phyloP scores from a whole-genome alignment of 2,329 filamentous ascomycete genomes.

The Escovopsis sp. region DNA sequence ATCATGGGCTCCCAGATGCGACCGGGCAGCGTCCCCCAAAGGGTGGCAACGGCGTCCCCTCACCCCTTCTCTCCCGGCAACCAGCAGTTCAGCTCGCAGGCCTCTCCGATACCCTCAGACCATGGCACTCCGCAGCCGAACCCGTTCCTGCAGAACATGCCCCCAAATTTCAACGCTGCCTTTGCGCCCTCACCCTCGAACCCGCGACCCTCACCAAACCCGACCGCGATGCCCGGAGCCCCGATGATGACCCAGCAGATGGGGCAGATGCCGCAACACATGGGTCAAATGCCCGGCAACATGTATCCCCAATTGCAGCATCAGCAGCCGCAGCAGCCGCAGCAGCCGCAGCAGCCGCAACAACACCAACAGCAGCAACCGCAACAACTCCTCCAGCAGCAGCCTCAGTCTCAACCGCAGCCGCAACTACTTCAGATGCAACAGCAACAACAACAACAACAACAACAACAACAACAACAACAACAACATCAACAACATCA shows the following conservation, averaged over 20 bases:
- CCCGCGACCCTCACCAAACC: conserved; percentile 38
- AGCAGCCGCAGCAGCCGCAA: conserved; percentile 27
- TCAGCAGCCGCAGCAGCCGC: conserved; percentile 26
- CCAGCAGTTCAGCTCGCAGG: conserved; percentile 56
- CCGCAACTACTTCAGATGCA: conserved; percentile 13
- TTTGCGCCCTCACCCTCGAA: conserved; percentile 44
- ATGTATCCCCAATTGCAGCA: conserved; percentile 28
- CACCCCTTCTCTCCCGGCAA: conserved; percentile 73
- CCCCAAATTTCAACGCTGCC: conserved; percentile 42
- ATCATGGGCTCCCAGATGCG: conserved; percentile 74
- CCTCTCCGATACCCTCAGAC: conserved; percentile 64
- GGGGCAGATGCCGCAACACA: conserved; percentile 30
- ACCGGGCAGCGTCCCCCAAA: conserved; percentile 55
- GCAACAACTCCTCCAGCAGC: conserved; percentile 10
- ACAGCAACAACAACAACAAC: conserved; percentile 13
- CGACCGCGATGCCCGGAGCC: conserved; percentile 33
- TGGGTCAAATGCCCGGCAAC: conserved; percentile 32
- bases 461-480: conserved; percentile 15
- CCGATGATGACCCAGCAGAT: conserved; percentile 43
- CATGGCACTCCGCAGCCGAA: conserved; percentile 63
- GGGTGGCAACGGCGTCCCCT: conserved; percentile 83
- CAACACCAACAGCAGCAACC: conserved; percentile 25
- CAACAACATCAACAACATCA: too few relatives aligned
- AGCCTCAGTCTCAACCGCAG: too few relatives aligned
- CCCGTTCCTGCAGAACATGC: conserved; percentile 49